Evolutionary conservation across 495 filamentous ascomycete species (phyloP).

Genomic region (Copromyces sp.): DNA sequence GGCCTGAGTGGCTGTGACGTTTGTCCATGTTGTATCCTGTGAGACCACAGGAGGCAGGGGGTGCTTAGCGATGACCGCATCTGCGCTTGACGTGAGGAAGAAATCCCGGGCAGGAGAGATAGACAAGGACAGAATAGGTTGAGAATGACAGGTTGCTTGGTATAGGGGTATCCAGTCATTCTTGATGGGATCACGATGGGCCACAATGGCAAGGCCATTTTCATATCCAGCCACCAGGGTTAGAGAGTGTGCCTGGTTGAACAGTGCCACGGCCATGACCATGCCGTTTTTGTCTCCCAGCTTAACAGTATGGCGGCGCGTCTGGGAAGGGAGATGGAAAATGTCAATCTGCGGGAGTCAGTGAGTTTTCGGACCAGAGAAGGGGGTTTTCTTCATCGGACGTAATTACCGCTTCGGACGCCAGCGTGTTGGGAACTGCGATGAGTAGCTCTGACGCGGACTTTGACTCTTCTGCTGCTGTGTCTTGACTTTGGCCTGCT

Average conservation of each 20-base stretch:
- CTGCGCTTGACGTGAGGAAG: slow-evolving; percentile 78
- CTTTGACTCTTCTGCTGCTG: slow-evolving; percentile 4
- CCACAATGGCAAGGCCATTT: slow-evolving; percentile 63
- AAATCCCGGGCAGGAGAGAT: slow-evolving; percentile 44
- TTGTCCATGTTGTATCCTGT: neutral
- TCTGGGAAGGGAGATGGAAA: slow-evolving; percentile 68
- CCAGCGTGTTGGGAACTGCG: slow-evolving; percentile 67
- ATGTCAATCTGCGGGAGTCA: slow-evolving; percentile 56
- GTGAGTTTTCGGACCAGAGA: neutral
- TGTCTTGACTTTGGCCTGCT: neutral
- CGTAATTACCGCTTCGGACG: slow-evolving; percentile 56
- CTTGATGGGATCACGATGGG: slow-evolving; percentile 17
- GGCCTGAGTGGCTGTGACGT: neutral
- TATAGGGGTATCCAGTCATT: slow-evolving; percentile 55
- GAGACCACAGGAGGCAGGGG: slow-evolving; percentile 34
- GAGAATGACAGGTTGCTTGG: slow-evolving; percentile 55
- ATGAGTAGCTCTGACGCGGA: slow-evolving; percentile 39
- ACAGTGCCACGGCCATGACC: slow-evolving; percentile 75
- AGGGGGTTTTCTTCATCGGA: neutral
- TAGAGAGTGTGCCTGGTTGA: slow-evolving; percentile 32
- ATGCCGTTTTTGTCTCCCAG: slow-evolving; percentile 64
- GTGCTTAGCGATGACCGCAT: slow-evolving; percentile 43
- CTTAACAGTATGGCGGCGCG: slow-evolving; percentile 53
- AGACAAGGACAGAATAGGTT: slow-evolving; percentile 78
- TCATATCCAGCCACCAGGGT: slow-evolving; percentile 73